A percentile compares a stretch with the other conserved stretches of the same genome.
These are phyloP conservation scores for Metarhizium anisopliae DNA, from an alignment of 2,329 filamentous ascomycete genomes.

Conservation along the genomic window DNA sequence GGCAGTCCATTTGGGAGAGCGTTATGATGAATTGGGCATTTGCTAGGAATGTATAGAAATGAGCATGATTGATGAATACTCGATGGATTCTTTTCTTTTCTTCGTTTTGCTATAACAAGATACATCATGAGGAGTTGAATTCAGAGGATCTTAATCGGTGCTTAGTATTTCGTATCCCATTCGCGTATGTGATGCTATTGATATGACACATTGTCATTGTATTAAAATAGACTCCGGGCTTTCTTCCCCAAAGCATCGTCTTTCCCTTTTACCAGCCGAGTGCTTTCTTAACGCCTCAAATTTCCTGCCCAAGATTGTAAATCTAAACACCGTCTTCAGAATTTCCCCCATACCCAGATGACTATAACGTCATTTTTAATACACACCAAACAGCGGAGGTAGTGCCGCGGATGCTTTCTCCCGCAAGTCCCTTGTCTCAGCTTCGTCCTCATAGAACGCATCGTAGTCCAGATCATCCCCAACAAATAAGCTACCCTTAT, in stretches of 20 bases:
- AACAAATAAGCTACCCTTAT: background rate
- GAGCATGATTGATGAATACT: too few species aligned
- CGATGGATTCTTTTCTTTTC: too few species aligned
- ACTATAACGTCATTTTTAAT: background rate
- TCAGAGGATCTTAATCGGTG: too few species aligned
- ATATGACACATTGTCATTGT: background rate
- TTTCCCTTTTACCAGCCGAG: background rate
- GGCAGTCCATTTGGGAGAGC: background rate
- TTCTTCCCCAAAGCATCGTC: background rate
- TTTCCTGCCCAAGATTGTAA: background rate
- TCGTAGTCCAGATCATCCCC: slow-evolving; percentile 3
- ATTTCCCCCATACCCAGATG: background rate
- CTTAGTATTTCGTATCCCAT: too few species aligned
- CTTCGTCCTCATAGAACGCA: slow-evolving; percentile 13
- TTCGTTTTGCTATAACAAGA: too few species aligned
- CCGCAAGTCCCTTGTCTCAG: background rate
- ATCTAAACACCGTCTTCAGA: background rate
- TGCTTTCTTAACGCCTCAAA: background rate
- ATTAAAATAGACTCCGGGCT: background rate
- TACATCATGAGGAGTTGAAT: too few species aligned
- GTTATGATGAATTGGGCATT: background rate
- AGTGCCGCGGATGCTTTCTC: background rate
- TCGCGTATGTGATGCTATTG: too few species aligned
- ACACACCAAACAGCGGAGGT: background rate
- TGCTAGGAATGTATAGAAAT: background rate